Base-by-base conservation (phyloP, 179 eudicot genomes). In the Silene coronaria region DNA sequence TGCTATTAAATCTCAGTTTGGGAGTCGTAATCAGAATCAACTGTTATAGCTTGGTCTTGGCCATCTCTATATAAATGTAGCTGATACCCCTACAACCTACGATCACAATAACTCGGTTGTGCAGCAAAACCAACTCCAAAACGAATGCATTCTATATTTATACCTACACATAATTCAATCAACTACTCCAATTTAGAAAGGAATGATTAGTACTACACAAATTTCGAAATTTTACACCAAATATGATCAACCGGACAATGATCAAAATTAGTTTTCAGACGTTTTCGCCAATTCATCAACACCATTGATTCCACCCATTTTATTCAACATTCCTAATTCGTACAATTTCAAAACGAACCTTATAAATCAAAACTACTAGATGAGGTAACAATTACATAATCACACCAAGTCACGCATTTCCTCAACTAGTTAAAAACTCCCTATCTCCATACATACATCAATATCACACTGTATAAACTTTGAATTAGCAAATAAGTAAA, bases 361-460 rank as follows among this genome's bases (percentile, higher is more conserved):
- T 23, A 22, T 11, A 55, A 28, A 30, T 30, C 19, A 57, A 3
- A 26, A 2, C 23, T 16, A 17, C 28, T 24, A 70, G 7, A 69
- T 45, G 26, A 74, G 8, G 14, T 19, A 11, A 28, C 67, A 59
- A 32, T 46, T 12, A 45, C 70, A 76, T 63, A 77, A 71, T 8
- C 53, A 12, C 76, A 71, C 51, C 42, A 71, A 6, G 59, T 71
- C 71, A 71, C n/a, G 51, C 32, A 55, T 61, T 59, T 36, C 60
- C 74, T 17, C 22, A 34, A 55, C 67, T 21, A 22, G 51, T 34
- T 55, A 76, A 12, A 32, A 45, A 45, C 16, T 12, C 51, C 51
- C 51, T 45, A 3, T 32, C 23, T 28, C 60, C 19, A n/a, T 13
- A 21, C 36, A 27, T 13, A 45, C 23, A 71, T 7, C 17, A 27